phyloP scores from a whole-genome alignment of 2,329 filamentous ascomycete species.

The Dothidotthia symphoricarpi region DNA sequence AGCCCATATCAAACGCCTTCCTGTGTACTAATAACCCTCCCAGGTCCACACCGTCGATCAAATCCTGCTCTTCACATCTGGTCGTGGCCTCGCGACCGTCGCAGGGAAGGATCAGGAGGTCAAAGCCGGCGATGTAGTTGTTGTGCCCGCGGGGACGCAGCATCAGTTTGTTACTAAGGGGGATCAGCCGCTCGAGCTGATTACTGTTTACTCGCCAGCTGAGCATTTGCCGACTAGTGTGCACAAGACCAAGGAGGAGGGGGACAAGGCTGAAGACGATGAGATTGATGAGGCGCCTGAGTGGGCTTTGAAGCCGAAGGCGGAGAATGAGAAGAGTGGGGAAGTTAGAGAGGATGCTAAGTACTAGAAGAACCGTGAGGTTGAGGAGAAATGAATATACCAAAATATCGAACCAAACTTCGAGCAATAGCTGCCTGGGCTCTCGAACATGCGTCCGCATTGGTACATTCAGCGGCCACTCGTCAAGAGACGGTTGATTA shows the following conservation, averaged over 20 bases:
- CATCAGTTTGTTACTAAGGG: conserved; percentile 66
- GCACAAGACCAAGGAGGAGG: conserved; percentile 63
- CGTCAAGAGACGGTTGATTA: too few species aligned
- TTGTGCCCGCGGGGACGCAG: conserved; percentile 64
- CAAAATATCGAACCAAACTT: too few species aligned
- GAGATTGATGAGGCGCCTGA: conserved; percentile 60
- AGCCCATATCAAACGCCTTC: too few species aligned
- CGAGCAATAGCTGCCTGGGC: too few species aligned
- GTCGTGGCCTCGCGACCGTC: conserved; percentile 58
- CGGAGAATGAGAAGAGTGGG: conserved; percentile 57
- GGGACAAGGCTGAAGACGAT: conserved; percentile 61
- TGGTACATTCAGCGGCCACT: too few species aligned
- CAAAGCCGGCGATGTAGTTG: conserved; percentile 57
- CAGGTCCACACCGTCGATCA: conserved; percentile 61
- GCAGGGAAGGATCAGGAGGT: conserved; percentile 58
- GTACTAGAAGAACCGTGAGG: conserved; percentile 14
- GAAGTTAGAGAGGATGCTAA: conserved; percentile 50
- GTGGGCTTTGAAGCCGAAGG: conserved; percentile 59
- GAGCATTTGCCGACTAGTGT: conserved; percentile 61
- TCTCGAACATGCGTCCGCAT: too few species aligned
- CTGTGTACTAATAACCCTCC: background rate
- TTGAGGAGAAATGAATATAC: too few species aligned
- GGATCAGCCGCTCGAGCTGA: conserved; percentile 58
- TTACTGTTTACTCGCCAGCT: conserved; percentile 63
- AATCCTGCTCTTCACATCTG: conserved; percentile 63